Evolutionary conservation across 495 filamentous ascomycete species (phyloP), one percentile per base, ranked within the genome.

Genomic region (Pyrenopolyporus hunteri): DNA sequence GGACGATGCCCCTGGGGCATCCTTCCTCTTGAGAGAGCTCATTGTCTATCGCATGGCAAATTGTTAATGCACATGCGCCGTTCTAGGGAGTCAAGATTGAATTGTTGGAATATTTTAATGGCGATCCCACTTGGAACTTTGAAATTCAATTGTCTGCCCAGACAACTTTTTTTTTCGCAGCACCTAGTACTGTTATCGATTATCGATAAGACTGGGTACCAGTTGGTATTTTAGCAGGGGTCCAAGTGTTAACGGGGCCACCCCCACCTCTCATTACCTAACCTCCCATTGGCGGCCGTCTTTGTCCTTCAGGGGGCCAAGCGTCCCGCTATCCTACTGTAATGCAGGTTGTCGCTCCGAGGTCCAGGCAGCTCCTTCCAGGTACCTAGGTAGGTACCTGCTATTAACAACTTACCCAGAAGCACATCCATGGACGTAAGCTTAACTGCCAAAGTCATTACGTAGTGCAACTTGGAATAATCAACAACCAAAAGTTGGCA

Each of bases 1-100:
- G 3, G 72, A 68, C 43, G 76, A 51, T 57, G 70, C 77, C 10
- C 63, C 74, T 3, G 78, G 78, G 57, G 73, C 73, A 64, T 79
- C 75, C 62, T 81, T 81, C 25, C 78, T 72, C 54, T 81, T 81
- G 26, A 79, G 67, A 6, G 77, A 70, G 48, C 74, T 73, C 78
- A 81, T 81, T 6, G 2, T 66, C 7, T 63, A 6, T 70, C 8
- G 59, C 47, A 63, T 67, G 26, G 40, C 26, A 49, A 25, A 28
- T 22, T 9, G 13, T 43, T 33, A 8, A 29, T 16, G 17, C n/a
- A 36, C 40, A 42, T 53, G 26, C 25, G 42, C 50, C 20, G n/a
- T n/a, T n/a, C n/a, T n/a, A n/a, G n/a, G n/a, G n/a, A n/a, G n/a
- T n/a, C n/a, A n/a, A n/a, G n/a, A n/a, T n/a, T n/a, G n/a, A n/a